Base-by-base conservation (phyloP, 2,329 filamentous ascomycete genomes). In the Xylaria sp. region DNA sequence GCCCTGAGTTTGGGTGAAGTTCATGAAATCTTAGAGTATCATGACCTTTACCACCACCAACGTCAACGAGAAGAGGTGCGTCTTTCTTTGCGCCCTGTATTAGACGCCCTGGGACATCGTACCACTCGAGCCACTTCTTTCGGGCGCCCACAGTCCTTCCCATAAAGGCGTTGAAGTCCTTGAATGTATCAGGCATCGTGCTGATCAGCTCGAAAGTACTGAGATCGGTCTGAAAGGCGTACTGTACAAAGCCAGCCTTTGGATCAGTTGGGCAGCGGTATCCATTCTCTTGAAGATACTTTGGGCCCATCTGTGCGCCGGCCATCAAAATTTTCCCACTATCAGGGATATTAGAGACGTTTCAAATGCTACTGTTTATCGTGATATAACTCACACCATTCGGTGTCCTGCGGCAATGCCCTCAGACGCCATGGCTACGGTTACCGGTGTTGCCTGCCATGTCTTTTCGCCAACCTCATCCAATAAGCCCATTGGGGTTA, bases 21-120 rank as follows among this genome's bases (percentile, higher is more conserved):
- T 71, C 39, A 13, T 36, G 50, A 53, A 78, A 77, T 1, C 64
- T 67, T 6, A 72, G 15, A 8, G 77, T 10, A 52, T 78, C 76
- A 34, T 78, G 76, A 10, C 77, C 76, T 25, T 65, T 72, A 10
- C 76, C 74, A 9, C 64, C 77, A 10, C 72, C 77, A 2, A 78
- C 70, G 45, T 79, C 77, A 1, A 78, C 76, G 0, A 80, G 60
- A 1, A 79, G 52, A 3, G 73, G 56, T 0, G 70, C 56, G 1
- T 70, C 34, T 4, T 53, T 28, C 12, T 58, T 60, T 2, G 71
- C 69, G 1, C 75, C 77, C 3, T 72, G 41, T 5, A 78, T 45
- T 1, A 80, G 69, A 5, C 69, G 69, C 18, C 76, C 72, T 39
- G 72, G 15, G 0, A 79, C 72, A 0, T 77, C 76, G 28, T 74